Evolutionary conservation across 2,329 filamentous ascomycete species (phyloP).

Genomic region (Fusarium praegraminearum): DNA sequence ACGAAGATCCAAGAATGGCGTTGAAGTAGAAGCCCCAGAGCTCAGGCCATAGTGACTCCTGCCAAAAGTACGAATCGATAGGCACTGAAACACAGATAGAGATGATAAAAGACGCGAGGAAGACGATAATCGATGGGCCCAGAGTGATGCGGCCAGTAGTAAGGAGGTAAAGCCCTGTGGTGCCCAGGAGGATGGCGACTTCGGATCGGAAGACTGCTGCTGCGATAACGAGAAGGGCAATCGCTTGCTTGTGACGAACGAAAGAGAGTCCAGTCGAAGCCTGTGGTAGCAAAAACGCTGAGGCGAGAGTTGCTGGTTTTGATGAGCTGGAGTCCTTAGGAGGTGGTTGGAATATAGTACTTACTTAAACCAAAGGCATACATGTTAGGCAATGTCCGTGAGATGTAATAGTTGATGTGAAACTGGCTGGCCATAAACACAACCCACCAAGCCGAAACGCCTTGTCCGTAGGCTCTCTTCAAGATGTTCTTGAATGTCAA

Average conservation of each 20-base stretch:
- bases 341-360: conserved; percentile 49
- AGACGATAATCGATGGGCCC: conserved; percentile 72
- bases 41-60: conserved; percentile 88
- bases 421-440: conserved; percentile 86
- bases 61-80: conserved; percentile 96
- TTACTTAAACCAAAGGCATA: conserved; percentile 89
- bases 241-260: conserved; percentile 70
- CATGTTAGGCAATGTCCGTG: conserved; percentile 93
- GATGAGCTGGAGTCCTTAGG: not conserved
- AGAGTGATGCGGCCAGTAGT: conserved; percentile 64
- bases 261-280: conserved; percentile 45
- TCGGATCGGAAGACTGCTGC: conserved; percentile 91
- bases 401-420: conserved; percentile 92
- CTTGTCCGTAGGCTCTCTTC: conserved; percentile 73
- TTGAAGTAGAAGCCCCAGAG: conserved; percentile 92
- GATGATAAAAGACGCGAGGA: conserved; percentile 71
- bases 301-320: conserved; percentile 72
- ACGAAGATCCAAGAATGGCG: conserved; percentile 83
- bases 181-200: conserved; percentile 81
- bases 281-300: conserved; percentile 60
- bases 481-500: conserved; percentile 74
- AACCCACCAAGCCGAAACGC: conserved; percentile 81
- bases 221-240: conserved; percentile 82
- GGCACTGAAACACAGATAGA: conserved; percentile 78
- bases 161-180: conserved; percentile 75